Base-by-base conservation (phyloP, 495 filamentous ascomycete genomes). In the Penicillium mononematosum region DNA sequence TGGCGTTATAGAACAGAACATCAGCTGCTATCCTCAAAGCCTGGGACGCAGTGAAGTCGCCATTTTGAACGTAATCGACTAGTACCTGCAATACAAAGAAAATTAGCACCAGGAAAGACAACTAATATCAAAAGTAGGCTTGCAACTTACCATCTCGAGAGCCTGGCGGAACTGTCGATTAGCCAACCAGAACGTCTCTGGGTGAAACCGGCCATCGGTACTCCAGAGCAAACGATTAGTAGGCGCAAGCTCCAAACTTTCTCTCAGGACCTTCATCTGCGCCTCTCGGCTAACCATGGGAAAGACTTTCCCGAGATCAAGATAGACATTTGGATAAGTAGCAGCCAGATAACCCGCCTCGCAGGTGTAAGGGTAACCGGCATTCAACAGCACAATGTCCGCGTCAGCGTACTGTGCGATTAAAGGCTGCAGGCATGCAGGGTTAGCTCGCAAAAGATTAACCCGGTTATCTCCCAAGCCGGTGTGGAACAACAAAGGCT, bases 381-480 rank as follows among this genome's bases (percentile, higher is more conserved):
- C 86, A 65, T 96, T 91, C 12, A 96, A 80, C 22, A 96, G 74
- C 16, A 96, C 88, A 52, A 96, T 85, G 2, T 86, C 84, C 3
- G 92, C 83, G 1, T 77, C 74, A 0, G 87, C 80, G 61, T 87
- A 90, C 7, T 78, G 73, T 14, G 83, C 77, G 58, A 96, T 91
- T 56, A 96, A 81, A 0, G 74, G 70, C 68, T 96, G 89, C 34
- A 96, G 65, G 63, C 89, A 84, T 38, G 90, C 84, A 8, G 92
- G 91, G 53, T 91, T 92, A 0, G 90, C 81, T 48, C 77, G 79
- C 1, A 81, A 64, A 8, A 96, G 76, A 45, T 76, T 81, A 50
- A 96, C 87, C 70, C 95, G 90, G 59, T 87, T 90, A 62, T 96
- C 91, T 0, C 91, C 92, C 1, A 96, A 77, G 0, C 92, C 92